phyloP scores from a whole-genome alignment of 768 basidiomycete species.

The Pulveroboletus sp. region DNA sequence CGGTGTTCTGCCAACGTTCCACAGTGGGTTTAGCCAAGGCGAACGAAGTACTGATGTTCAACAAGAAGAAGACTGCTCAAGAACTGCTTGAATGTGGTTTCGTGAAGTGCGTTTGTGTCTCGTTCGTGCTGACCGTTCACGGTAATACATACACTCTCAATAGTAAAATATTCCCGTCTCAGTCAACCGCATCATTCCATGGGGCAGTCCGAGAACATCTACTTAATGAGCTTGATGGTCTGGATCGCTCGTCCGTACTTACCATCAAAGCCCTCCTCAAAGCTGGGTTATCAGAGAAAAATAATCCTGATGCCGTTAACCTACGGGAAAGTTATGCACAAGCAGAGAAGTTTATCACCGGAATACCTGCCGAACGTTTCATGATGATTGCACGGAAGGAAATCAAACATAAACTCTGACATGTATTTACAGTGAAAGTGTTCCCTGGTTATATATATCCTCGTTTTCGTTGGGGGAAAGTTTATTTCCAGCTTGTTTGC shows the following conservation, averaged over 20 bases:
- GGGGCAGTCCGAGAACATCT: conserved; percentile 45
- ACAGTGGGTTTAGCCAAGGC: conserved; percentile 69
- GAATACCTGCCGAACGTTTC: conserved; percentile 53
- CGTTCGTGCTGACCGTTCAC: background rate
- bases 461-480: background rate
- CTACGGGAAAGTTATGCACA: conserved; percentile 70
- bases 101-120: conserved; percentile 47
- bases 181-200: conserved; percentile 52
- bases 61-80: conserved; percentile 58
- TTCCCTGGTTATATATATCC: background rate
- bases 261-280: conserved; percentile 51
- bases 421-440: background rate
- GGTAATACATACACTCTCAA: conserved; percentile 1
- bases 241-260: conserved; percentile 53
- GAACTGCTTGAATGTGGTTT: conserved; percentile 60
- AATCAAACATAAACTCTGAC: conserved; percentile 59
- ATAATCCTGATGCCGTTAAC: conserved; percentile 59
- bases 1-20: background rate
- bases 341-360: conserved; percentile 60
- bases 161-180: conserved; percentile 59
- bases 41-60: conserved; percentile 68
- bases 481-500: background rate
- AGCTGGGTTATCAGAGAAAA: conserved; percentile 56
- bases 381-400: conserved; percentile 55
- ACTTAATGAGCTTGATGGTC: conserved; percentile 52